Base-by-base conservation (phyloP, 345 rosid species). In the Lepidium africanum region DNA sequence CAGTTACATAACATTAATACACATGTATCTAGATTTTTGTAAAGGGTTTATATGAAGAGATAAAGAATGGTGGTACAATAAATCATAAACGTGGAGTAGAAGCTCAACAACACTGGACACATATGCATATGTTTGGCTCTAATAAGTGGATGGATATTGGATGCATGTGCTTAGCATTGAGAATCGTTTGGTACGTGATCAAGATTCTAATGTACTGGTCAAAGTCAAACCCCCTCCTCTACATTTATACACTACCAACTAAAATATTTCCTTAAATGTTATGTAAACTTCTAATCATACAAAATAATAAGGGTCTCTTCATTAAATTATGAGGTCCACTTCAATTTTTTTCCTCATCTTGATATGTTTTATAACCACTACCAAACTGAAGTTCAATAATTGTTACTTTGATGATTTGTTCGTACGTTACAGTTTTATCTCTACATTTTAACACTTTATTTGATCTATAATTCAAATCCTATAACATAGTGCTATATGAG, bases 121-220 rank as follows among this genome's bases (percentile, higher is more conserved):
- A 48, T 48, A 36, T 63, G 68, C 46, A 35, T 48, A 36, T 63
- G 46, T 63, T 63, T 47, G 68, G 56, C 46, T 36, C 55, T n/a
- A n/a, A n/a, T 63, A 48, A 46, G 13, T 49, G n/a, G 45, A 63
- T 36, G 5, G 42, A 49, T 63, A 21, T 52, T 35, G 5, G 42
- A 49, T 63, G 36, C 68, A 63, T 63, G 77, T 73, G 77, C 72
- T 50, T 59, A 9, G 67, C 67, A 59, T 59, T 51, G 67, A 73
- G 39, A 73, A 73, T 45, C 61, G 67, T 50, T 65, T 13, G 16
- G 46, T 66, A 59, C 52, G 45, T 73, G 16, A 59, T 66, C 1
- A 42, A 51, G 62, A 73, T 73, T 73, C 62, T 65, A 36, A 65
- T 42, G n/a, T 51, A 27, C 6, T 27, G 56, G 72, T 73, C 67